A percentile compares a stretch with the other conserved stretches of the same genome.
Evolutionary conservation across 768 basidiomycete species (phyloP).

Genomic region (Boletus rubropictus): DNA sequence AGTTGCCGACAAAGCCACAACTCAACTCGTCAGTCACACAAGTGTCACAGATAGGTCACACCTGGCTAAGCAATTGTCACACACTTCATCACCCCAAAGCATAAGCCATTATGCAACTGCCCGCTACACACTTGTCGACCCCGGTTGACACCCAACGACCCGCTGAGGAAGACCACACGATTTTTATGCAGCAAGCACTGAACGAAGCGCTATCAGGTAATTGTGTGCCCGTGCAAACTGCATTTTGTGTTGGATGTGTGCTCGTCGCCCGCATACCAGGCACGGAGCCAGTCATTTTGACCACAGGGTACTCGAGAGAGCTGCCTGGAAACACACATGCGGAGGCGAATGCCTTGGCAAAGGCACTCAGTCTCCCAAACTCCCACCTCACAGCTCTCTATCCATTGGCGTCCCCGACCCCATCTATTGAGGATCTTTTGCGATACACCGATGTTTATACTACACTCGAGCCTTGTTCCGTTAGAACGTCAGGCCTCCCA

Average conservation of each 20-base stretch:
- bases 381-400: slow-evolving; percentile 43
- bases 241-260: slow-evolving; percentile 90
- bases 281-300: slow-evolving; percentile 47
- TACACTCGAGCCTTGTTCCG: slow-evolving; percentile 93
- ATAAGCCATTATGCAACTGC: too few species aligned
- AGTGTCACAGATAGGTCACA: neutral
- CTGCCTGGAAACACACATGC: slow-evolving; percentile 94
- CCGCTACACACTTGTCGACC: neutral
- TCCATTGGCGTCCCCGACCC: slow-evolving; percentile 28
- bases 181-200: slow-evolving; percentile 60
- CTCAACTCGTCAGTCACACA: neutral
- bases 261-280: slow-evolving; percentile 47
- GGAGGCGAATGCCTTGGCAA: slow-evolving; percentile 87
- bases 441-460: slow-evolving; percentile 76
- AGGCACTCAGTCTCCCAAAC: slow-evolving; percentile 47
- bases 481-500: slow-evolving; percentile 78
- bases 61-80: too few species aligned
- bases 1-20: slow-evolving; percentile 27
- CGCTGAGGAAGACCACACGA: slow-evolving; percentile 26
- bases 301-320: slow-evolving; percentile 87
- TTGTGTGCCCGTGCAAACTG: slow-evolving; percentile 63
- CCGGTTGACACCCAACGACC: slow-evolving; percentile 1
- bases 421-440: slow-evolving; percentile 42
- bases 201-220: slow-evolving; percentile 53
- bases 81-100: too few species aligned